phyloP scores from a whole-genome alignment of 106 monocot genomes.

The Cymbidium sinense region DNA sequence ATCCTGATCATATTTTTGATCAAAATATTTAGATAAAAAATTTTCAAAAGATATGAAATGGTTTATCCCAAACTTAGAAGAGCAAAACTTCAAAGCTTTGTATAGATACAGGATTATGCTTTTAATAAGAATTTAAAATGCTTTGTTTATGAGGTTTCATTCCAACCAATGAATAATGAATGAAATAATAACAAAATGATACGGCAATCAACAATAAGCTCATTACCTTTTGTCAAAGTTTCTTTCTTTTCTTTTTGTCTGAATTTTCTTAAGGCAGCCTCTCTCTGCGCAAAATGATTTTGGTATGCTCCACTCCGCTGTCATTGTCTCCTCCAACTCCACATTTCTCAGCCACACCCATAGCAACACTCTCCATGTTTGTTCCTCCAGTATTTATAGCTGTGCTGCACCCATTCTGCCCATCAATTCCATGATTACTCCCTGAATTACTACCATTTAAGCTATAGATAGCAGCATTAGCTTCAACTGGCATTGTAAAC shows the following conservation, averaged over 20 bases:
- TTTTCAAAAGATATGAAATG: no score
- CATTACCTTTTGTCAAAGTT: conserved; percentile 87
- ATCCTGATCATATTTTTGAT: no score
- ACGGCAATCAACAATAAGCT: conserved; percentile 2
- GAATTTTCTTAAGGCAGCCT: conserved; percentile 81
- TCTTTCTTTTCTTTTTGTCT: conserved; percentile 72
- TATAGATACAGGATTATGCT: no score
- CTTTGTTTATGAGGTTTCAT: no score
- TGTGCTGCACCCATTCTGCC: conserved; percentile 37
- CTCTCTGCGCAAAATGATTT: conserved; percentile 44
- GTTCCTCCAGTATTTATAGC: conserved; percentile 4
- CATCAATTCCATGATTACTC: conserved; percentile 63
- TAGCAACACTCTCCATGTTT: conserved; percentile 36
- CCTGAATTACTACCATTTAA: conserved; percentile 55
- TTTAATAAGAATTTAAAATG: no score
- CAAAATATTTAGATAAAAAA: no score
- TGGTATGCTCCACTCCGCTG: conserved; percentile 47
- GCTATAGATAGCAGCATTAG: conserved; percentile 55
- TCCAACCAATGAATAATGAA: background rate
- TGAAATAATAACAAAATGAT: background rate
- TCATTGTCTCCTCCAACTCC: conserved; percentile 35
- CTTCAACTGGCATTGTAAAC: conserved; percentile 35
- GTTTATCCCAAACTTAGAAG: no score
- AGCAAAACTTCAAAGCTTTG: no score
- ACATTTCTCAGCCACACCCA: conserved; percentile 21